These are phyloP conservation scores for Tetrapisispora fleetii DNA, from an alignment of 805 yeast species.

Conservation along the genomic window DNA sequence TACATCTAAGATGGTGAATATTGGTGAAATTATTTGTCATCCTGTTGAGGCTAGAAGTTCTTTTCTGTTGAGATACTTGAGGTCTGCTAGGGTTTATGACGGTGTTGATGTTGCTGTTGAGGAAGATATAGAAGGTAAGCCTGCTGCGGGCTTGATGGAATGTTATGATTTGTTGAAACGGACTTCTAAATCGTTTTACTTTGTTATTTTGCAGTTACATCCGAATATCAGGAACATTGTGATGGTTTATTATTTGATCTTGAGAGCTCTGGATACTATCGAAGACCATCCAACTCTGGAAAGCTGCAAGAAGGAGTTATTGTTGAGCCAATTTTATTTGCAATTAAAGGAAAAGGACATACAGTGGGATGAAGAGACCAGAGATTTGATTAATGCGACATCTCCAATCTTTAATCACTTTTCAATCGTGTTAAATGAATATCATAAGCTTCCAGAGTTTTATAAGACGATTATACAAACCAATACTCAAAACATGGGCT, in stretches of 20 bases:
- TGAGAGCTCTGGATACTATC: conserved; percentile 88
- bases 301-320: conserved; percentile 59
- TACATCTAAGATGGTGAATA: conserved; percentile 42
- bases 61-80: conserved; percentile 47
- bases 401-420: conserved; percentile 65
- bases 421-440: conserved; percentile 57
- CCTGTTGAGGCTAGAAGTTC: conserved; percentile 66
- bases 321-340: conserved; percentile 57
- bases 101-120: conserved; percentile 31
- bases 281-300: conserved; percentile 92
- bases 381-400: conserved; percentile 10
- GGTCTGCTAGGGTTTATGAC: conserved; percentile 32
- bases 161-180: conserved; percentile 58
- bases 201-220: conserved; percentile 82
- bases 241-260: conserved; percentile 73
- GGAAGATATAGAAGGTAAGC: conserved; percentile 32
- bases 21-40: conserved; percentile 48
- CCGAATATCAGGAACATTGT: conserved; percentile 79
- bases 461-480: conserved; percentile 73
- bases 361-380: conserved; percentile 75
- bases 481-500: conserved; percentile 81
- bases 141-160: conserved; percentile 1
- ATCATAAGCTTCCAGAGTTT: conserved; percentile 57
- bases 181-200: conserved; percentile 89
- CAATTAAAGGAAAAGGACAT: conserved; percentile 56